These are phyloP conservation scores for Dichotomopilus funicola DNA, from an alignment of 2,329 filamentous ascomycete species.

Conservation along the genomic window DNA sequence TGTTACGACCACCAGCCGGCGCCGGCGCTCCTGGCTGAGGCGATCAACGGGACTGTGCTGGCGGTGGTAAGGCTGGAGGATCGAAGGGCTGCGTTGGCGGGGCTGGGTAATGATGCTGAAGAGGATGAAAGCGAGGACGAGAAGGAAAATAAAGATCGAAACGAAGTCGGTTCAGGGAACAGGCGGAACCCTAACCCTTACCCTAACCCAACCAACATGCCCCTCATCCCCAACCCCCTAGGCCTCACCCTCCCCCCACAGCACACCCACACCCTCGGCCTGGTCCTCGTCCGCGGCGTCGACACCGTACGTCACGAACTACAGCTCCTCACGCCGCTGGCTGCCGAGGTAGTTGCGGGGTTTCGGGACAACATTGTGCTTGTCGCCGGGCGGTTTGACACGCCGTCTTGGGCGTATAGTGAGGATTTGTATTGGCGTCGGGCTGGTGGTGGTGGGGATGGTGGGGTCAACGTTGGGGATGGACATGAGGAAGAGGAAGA, in stretches of 20 bases:
- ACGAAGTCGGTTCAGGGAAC: not conserved
- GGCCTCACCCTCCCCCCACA: conserved; percentile 53
- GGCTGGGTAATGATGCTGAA: not conserved
- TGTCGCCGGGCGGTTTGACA: conserved; percentile 61
- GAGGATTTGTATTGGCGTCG: conserved; percentile 48
- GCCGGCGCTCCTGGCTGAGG: conserved; percentile 52
- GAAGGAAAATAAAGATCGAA: not conserved
- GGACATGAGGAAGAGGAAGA: not conserved
- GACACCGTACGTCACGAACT: conserved; percentile 48
- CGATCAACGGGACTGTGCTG: conserved; percentile 65
- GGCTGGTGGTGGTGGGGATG: not conserved
- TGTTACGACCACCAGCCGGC: conserved; percentile 61
- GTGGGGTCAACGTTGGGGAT: not conserved
- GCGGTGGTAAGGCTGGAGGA: conserved; percentile 59
- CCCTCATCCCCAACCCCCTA: conserved; percentile 52
- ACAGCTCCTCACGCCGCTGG: conserved; percentile 60
- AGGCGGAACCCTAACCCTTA: too few species aligned
- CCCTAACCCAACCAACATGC: conserved; percentile 33
- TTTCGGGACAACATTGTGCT: conserved; percentile 52
- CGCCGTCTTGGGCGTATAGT: conserved; percentile 62
- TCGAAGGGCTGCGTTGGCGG: conserved; percentile 38
- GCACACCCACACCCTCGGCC: conserved; percentile 53
- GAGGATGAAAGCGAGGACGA: not conserved
- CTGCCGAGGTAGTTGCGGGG: conserved; percentile 23
- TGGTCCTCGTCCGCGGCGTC: conserved; percentile 65